Conservation (phyloP, 1,284 basidiomycete genomes). For the Taiwanofungus camphoratus region DNA sequence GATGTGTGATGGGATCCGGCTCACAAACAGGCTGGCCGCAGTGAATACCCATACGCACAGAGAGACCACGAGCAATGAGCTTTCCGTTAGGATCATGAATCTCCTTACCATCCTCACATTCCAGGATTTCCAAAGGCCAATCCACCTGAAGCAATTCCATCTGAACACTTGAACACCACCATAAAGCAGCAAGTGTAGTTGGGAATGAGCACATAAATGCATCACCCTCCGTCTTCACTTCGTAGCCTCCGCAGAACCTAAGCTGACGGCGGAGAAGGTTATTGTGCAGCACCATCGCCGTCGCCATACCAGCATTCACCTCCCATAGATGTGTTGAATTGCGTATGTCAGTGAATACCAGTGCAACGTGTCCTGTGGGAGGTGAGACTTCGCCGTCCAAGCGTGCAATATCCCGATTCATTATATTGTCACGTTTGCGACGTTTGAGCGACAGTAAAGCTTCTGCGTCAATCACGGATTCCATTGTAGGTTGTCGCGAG, state of each 20-base stretch:
- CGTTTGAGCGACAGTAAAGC: conserved; percentile 29
- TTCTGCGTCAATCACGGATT: conserved; percentile 40
- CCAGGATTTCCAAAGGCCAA: conserved; percentile 95
- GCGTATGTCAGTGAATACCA: conserved; percentile 98
- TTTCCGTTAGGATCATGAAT: conserved; percentile 67
- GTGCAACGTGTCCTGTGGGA: conserved; percentile 84
- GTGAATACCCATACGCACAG: conserved; percentile 97
- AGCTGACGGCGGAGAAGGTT: conserved; percentile 82
- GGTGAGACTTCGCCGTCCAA: conserved; percentile 83
- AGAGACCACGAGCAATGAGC: conserved; percentile 83
- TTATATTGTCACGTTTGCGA: conserved; percentile 40
- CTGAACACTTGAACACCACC: conserved; percentile 93
- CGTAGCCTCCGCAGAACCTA: conserved; percentile 92
- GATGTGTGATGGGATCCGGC: conserved; percentile 86
- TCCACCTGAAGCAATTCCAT: conserved; percentile 77
- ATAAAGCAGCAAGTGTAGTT: conserved; percentile 78
- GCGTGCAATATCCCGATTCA: conserved; percentile 48
- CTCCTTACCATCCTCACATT: conserved; percentile 88
- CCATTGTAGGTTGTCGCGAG: conserved; percentile 38
- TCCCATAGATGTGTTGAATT: conserved; percentile 99
- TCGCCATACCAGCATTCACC: conserved; percentile 92
- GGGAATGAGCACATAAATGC: conserved; percentile 99
- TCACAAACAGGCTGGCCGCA: conserved; percentile 91
- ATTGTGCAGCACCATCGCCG: conserved; percentile 93
- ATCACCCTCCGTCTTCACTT: conserved; percentile 99